Conservation (phyloP, 352 stramenopile genomes). For the Globisporangium spiculum region DNA sequence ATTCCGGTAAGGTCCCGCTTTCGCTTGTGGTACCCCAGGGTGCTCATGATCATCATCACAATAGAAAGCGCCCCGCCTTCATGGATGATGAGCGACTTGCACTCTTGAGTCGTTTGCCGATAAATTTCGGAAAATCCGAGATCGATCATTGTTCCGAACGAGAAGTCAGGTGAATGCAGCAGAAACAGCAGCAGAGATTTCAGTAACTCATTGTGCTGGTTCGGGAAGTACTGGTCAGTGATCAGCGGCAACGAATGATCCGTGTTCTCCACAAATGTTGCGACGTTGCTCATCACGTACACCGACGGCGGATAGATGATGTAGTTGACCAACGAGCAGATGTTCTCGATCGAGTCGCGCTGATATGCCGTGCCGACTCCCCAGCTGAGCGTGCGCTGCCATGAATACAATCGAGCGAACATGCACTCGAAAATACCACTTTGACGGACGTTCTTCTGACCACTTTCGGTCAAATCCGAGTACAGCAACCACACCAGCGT, state of each 20-base stretch:
- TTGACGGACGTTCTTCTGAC: conserved; percentile 57
- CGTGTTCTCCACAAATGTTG: conserved; percentile 85
- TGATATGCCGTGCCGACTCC: conserved; percentile 81
- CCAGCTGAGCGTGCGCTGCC: conserved; percentile 82
- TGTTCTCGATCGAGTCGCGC: conserved; percentile 85
- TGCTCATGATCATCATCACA: conserved; percentile 86
- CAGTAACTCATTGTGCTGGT: conserved; percentile 78
- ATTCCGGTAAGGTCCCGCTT: conserved; percentile 75
- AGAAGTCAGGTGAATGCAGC: conserved; percentile 56
- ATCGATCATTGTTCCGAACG: conserved; percentile 74
- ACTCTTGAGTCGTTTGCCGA: conserved; percentile 62
- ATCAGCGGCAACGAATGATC: conserved; percentile 81
- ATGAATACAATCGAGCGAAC: conserved; percentile 75
- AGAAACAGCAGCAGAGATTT: conserved; percentile 76
- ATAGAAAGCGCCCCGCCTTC: conserved; percentile 83
- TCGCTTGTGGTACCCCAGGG: conserved; percentile 81
- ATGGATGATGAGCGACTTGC: conserved; percentile 53
- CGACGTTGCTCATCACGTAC: conserved; percentile 82
- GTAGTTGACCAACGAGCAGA: conserved; percentile 83
- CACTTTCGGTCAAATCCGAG: conserved; percentile 71
- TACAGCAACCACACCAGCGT: conserved; percentile 84
- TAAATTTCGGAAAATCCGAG: conserved; percentile 78
- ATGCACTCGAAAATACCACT: conserved; percentile 75
- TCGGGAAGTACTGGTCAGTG: conserved; percentile 75
- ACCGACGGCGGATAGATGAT: conserved; percentile 84